phyloP scores from a whole-genome alignment of 2,329 filamentous ascomycete species.

The Botrytis elliptica region DNA sequence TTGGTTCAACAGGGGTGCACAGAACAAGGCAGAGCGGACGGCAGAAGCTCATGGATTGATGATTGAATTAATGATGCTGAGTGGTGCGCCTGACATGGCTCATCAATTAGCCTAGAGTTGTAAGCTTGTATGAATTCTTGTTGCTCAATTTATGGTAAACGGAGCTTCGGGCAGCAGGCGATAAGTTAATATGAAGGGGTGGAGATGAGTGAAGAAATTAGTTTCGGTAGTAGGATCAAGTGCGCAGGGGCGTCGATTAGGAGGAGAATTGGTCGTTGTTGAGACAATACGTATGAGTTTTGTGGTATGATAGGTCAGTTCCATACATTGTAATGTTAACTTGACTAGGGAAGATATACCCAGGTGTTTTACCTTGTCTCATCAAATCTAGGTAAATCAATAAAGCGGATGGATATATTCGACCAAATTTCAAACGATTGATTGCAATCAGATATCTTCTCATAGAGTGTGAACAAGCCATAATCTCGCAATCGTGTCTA shows the following conservation, averaged over 20 bases:
- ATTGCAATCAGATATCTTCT: background rate
- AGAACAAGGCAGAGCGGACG: background rate
- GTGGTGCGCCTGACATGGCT: background rate
- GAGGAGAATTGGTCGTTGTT: background rate
- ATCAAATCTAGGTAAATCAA: background rate
- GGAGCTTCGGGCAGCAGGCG: background rate
- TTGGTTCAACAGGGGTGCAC: conserved; percentile 4
- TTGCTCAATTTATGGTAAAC: background rate
- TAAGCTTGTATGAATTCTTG: background rate
- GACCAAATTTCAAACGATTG: background rate
- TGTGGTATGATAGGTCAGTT: background rate
- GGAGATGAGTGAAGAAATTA: background rate
- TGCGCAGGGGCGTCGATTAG: background rate
- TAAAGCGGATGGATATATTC: background rate
- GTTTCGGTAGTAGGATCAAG: background rate
- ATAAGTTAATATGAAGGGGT: background rate
- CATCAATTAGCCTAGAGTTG: background rate
- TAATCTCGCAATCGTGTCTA: background rate
- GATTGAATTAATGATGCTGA: background rate
- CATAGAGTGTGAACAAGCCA: background rate
- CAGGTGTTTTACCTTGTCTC: background rate
- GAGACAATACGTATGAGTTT: background rate
- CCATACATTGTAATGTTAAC: background rate
- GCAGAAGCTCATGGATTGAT: background rate
- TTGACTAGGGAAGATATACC: background rate